These are phyloP conservation scores for Closterium sp. DNA, from an alignment of 139 green algal genomes.

Conservation along the genomic window DNA sequence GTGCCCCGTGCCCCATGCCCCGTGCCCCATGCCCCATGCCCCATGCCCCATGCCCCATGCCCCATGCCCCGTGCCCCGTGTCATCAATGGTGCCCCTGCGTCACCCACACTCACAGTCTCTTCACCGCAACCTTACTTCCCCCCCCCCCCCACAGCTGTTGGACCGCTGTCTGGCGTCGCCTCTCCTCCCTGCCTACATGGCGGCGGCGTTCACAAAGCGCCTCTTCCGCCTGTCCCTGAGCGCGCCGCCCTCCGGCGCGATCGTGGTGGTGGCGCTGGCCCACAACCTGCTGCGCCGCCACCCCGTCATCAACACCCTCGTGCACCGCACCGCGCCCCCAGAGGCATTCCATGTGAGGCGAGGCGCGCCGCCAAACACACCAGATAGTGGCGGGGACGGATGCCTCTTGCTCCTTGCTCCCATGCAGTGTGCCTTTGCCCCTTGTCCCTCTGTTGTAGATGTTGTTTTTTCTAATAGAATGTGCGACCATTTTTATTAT, in stretches of 20 bases:
- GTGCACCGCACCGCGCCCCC: slow-evolving; percentile 63
- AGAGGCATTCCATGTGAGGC: background rate
- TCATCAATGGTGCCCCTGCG: too few relatives aligned
- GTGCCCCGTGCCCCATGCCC: background rate
- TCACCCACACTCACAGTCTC: background rate
- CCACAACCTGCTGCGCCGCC: slow-evolving; percentile 92
- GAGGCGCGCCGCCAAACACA: background rate
- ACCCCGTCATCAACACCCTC: slow-evolving; percentile 80
- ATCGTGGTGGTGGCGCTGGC: slow-evolving; percentile 81
- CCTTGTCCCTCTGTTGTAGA: background rate
- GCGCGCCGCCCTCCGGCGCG: slow-evolving; percentile 69
- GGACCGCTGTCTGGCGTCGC: slow-evolving; percentile 87
- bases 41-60: background rate
- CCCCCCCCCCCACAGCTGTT: slow-evolving; percentile 60
- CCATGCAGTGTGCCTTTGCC: background rate
- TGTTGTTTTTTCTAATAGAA: too few relatives aligned
- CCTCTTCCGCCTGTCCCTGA: slow-evolving; percentile 72
- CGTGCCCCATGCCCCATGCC: background rate
- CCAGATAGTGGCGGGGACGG: background rate
- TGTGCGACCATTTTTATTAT: too few relatives aligned
- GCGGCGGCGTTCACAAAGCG: slow-evolving; percentile 92
- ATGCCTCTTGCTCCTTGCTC: background rate
- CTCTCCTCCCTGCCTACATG: slow-evolving; percentile 90
- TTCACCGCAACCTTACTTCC: background rate
- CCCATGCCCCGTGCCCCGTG: background rate